phyloP scores from a whole-genome alignment of 108 stramenopile genomes.

The Cyclotella baltica region DNA sequence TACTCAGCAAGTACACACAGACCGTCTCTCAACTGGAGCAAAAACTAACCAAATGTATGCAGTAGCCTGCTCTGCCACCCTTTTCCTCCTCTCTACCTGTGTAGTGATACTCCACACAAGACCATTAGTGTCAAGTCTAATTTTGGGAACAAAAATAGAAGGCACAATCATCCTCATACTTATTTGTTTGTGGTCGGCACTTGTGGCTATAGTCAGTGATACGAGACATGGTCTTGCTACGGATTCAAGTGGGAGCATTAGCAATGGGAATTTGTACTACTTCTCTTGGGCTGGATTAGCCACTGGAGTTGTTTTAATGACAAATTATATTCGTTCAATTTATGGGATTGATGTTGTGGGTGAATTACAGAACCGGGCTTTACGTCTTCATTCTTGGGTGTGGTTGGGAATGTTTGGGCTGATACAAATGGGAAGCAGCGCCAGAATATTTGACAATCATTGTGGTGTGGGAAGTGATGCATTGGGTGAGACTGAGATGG shows the following conservation, averaged over 20 bases:
- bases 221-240: slow-evolving; percentile 69
- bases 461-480: slow-evolving; percentile 42
- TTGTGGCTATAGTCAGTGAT: slow-evolving; percentile 73
- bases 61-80: slow-evolving; percentile 69
- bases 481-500: slow-evolving; percentile 4
- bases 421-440: slow-evolving; percentile 82
- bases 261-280: slow-evolving; percentile 88
- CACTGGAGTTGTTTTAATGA: slow-evolving; percentile 61
- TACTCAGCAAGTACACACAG: slow-evolving; percentile 25
- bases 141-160: slow-evolving; percentile 78
- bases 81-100: slow-evolving; percentile 60
- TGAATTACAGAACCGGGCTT: slow-evolving; percentile 62
- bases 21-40: slow-evolving; percentile 38
- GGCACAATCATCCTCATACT: slow-evolving; percentile 64
- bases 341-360: slow-evolving; percentile 79
- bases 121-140: slow-evolving; percentile 54
- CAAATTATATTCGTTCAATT: slow-evolving; percentile 58
- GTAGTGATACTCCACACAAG: slow-evolving; percentile 66
- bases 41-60: slow-evolving; percentile 67
- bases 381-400: slow-evolving; percentile 70
- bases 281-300: slow-evolving; percentile 85
- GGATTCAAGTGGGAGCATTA: slow-evolving; percentile 56
- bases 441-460: slow-evolving; percentile 73
- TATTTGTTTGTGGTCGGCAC: slow-evolving; percentile 71
- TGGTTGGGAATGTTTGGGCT: slow-evolving; percentile 54